Evolutionary conservation across 306 rosid genomes (phyloP).

Genomic region (Cucumis hystrix): DNA sequence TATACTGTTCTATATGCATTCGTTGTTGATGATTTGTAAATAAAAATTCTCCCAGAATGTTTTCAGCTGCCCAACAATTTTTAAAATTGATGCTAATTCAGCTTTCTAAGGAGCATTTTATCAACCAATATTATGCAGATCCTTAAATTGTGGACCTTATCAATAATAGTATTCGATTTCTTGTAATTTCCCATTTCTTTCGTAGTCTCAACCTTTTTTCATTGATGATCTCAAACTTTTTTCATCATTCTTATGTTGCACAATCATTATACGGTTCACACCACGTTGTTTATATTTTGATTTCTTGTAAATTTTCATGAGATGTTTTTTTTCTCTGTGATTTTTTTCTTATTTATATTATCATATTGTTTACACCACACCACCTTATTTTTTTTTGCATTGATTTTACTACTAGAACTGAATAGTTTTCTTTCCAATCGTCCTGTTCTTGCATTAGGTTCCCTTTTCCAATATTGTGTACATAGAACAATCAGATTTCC

Average conservation of each 20-base stretch:
- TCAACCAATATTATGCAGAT: background rate
- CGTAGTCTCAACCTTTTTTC: background rate
- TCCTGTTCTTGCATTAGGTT: conserved; percentile 27
- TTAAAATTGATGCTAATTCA: background rate
- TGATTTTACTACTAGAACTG: background rate
- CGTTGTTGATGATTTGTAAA: background rate
- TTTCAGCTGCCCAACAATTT: background rate
- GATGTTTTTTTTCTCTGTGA: background rate
- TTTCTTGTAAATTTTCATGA: background rate
- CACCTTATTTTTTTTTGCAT: background rate
- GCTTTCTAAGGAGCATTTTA: background rate
- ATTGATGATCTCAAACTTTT: background rate
- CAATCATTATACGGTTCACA: background rate
- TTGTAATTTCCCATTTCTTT: background rate
- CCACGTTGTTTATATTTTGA: background rate
- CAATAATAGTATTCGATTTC: background rate
- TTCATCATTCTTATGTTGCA: background rate
- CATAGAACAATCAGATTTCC: conserved; percentile 84
- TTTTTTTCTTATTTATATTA: background rate
- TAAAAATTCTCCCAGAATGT: background rate
- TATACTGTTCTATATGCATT: background rate
- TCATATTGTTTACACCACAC: background rate
- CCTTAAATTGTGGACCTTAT: background rate
- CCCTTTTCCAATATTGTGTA: conserved; percentile 74
- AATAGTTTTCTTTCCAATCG: background rate